Percentiles rank a stretch among this genome's conserved stretches.
phyloP scores from a whole-genome alignment of 805 yeast genomes.

The Cephaloascus fragrans region DNA sequence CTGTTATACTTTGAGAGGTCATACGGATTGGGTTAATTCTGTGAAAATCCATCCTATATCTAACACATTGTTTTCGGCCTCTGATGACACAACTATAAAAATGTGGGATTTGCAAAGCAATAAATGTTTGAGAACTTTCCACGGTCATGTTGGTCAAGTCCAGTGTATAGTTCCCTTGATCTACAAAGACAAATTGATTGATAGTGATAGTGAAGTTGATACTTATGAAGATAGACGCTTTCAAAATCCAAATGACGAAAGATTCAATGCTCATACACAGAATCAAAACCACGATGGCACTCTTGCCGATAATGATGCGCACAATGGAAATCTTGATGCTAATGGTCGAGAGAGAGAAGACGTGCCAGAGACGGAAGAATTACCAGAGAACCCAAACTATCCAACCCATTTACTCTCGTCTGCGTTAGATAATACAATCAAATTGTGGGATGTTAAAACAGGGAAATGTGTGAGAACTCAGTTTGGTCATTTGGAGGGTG shows the following conservation, averaged over 20 bases:
- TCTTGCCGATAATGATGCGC: conserved; percentile 9
- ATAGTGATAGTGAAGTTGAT: conserved; percentile 25
- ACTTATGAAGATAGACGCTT: no score
- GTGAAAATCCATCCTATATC: conserved; percentile 80
- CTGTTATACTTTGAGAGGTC: conserved; percentile 89
- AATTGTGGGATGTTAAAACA: conserved; percentile 80
- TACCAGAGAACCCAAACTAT: conserved; percentile 20
- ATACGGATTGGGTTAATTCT: conserved; percentile 83
- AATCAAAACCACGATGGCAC: conserved; percentile 7
- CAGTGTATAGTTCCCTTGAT: conserved; percentile 85
- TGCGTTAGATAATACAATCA: conserved; percentile 86
- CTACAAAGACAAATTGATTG: conserved; percentile 50
- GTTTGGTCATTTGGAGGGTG: conserved; percentile 97
- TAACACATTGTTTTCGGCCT: conserved; percentile 72
- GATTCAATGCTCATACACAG: conserved; percentile 5
- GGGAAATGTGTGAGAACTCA: conserved; percentile 90
- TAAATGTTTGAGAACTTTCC: conserved; percentile 67
- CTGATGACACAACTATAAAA: conserved; percentile 86
- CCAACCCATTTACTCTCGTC: conserved; percentile 85
- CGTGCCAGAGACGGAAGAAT: conserved; percentile 4
- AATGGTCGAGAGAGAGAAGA: conserved; percentile 4
- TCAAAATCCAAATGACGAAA: conserved; percentile 10
- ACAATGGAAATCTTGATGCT: conserved; percentile 2
- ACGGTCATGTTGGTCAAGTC: conserved; percentile 91
- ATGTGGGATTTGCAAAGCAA: conserved; percentile 91